phyloP scores from a whole-genome alignment of 495 filamentous ascomycete genomes.

The Penicillium coffeae region DNA sequence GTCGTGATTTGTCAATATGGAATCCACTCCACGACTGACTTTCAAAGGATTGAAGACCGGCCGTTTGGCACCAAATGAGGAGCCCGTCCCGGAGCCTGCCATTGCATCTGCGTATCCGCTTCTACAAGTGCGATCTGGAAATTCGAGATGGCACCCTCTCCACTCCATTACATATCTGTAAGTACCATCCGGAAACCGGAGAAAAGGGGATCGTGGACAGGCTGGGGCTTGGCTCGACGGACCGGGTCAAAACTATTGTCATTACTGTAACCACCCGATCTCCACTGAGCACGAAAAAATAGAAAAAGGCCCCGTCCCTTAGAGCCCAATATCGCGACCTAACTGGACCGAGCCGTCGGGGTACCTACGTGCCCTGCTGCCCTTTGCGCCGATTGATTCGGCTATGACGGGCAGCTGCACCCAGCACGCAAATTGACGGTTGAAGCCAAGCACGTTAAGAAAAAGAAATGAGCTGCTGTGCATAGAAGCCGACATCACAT shows the following conservation, averaged over 20 bases:
- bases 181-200: neutral
- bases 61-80: too few relatives aligned
- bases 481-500: conserved; percentile 1
- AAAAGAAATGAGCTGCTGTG: conserved; percentile 10
- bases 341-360: neutral
- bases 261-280: conserved; percentile 16
- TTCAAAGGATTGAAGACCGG: too few relatives aligned
- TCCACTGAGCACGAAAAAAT: conserved; percentile 4
- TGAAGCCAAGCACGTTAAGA: neutral
- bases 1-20: too few relatives aligned
- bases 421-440: conserved; percentile 9
- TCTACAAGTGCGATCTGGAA: neutral
- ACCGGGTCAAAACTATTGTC: conserved; percentile 16
- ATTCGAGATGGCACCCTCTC: neutral
- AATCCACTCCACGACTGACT: too few relatives aligned
- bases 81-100: too few relatives aligned
- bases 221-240: neutral
- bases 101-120: too few relatives aligned
- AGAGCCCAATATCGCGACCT: neutral
- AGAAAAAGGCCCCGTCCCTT: conserved; percentile 7
- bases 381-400: neutral
- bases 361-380: neutral
- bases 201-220: conserved; percentile 2
- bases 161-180: neutral
- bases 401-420: conserved; percentile 7